Evolutionary conservation across 164 flowering plant species (phyloP), one percentile per base, ranked within the genome.

Genomic region (Cinnamomum micranthum): DNA sequence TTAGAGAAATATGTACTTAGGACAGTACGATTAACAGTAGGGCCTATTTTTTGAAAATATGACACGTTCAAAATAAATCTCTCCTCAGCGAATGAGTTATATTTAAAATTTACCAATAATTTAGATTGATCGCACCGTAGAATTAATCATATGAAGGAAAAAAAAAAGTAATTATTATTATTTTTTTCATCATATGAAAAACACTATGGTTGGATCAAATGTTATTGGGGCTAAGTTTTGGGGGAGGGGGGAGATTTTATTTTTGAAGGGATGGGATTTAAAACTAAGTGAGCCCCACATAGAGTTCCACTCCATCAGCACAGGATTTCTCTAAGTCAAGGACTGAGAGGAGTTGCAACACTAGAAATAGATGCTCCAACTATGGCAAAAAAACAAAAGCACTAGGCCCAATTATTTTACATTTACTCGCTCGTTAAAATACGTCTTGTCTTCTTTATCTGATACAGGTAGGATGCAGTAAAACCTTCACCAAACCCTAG

Each of bases 51-150:
- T 28, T 35, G 9, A 6, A 35, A 35, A 35, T 41, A 2, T 1
- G 0, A 41, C 0, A 2, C 11, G 10, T 0, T 41, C 2, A 41
- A 41, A 41, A 41, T 41, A 9, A 41, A 41, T 41, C 0, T 41
- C 0, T 7, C 0, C 10, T 0, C 0, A 35, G 1, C 10, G 0
- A 6, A 35, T 7, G 0, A 7, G 7, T 6, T 0, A 35, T 6
- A 0, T 35, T 1, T 35, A 7, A 35, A 35, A 6, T 41, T 41
- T 41, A 41, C 11, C 11, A 41, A 41, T 0, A 41, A 41, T 41
- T 0, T 7, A 41, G 1, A 0, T 41, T 41, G 11, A 41, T 41
- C 0, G 2, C 47, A 6, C 47, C 47, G 10, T 41, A 41, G 0
- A 4, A 41, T 41, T 41, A 1, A 41, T 41, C 2, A 0, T 41